Percentiles rank a stretch among this genome's conserved stretches.
Conservation (phyloP, 805 yeast genomes). For the Starmerella stigmatis region DNA sequence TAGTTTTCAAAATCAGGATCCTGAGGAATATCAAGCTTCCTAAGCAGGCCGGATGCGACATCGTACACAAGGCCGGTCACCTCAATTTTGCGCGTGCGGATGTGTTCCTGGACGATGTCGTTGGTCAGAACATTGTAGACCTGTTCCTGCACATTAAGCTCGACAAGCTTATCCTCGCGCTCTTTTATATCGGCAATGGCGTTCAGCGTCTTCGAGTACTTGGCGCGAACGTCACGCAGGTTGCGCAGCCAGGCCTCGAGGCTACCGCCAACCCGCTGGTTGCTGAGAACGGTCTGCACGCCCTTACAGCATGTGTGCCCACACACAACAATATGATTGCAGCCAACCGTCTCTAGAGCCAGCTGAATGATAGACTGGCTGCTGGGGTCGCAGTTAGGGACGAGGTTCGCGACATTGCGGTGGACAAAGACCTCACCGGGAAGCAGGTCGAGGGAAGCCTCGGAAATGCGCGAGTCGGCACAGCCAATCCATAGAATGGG, state of each 20-base stretch:
- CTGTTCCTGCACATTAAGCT: conserved; percentile 65
- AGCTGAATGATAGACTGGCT: conserved; percentile 74
- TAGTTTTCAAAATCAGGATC: conserved; percentile 25
- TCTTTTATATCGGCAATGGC: conserved; percentile 41
- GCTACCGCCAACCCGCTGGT: conserved; percentile 54
- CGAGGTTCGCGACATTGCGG: conserved; percentile 78
- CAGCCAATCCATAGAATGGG: conserved; percentile 92
- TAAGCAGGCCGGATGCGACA: conserved; percentile 62
- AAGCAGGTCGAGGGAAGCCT: conserved; percentile 57
- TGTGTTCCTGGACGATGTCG: conserved; percentile 58
- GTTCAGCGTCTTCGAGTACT: conserved; percentile 42
- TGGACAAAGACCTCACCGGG: conserved; percentile 90
- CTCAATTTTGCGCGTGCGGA: conserved; percentile 51
- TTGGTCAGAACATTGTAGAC: conserved; percentile 52
- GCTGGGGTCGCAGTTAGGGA: conserved; percentile 55
- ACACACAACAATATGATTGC: conserved; percentile 70
- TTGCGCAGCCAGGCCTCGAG: conserved; percentile 63
- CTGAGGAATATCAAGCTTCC: conserved; percentile 35
- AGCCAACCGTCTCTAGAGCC: conserved; percentile 75
- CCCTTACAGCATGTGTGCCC: conserved; percentile 98
- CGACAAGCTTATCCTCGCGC: conserved; percentile 55
- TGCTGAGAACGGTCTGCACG: conserved; percentile 63
- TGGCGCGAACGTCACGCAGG: conserved; percentile 57
- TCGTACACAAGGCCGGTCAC: conserved; percentile 80
- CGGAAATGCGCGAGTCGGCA: conserved; percentile 84